These are phyloP conservation scores for Stentor roeselii DNA, from an alignment of 73 alveolate species.

Conservation along the genomic window DNA sequence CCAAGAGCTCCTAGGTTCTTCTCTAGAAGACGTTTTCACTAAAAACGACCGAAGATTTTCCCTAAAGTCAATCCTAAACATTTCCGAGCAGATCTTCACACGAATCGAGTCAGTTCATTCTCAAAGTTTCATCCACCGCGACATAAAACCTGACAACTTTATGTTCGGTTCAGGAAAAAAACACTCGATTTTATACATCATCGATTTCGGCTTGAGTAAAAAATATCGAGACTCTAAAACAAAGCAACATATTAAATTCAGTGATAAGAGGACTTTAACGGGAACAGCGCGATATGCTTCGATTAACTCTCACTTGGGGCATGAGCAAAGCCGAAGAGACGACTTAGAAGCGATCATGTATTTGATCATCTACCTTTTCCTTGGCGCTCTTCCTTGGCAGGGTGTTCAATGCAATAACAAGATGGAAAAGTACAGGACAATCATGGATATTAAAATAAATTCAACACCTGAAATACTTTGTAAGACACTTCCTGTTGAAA, in stretches of 20 bases:
- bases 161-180: slow-evolving; percentile 48
- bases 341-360: slow-evolving; percentile 59
- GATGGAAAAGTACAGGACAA: slow-evolving; percentile 50
- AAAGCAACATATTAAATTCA: slow-evolving; percentile 57
- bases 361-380: slow-evolving; percentile 50
- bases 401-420: slow-evolving; percentile 49
- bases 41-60: slow-evolving; percentile 34
- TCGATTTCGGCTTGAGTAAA: slow-evolving; percentile 75
- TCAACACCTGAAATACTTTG: slow-evolving; percentile 41
- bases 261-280: slow-evolving; percentile 64
- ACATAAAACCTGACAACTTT: slow-evolving; percentile 70
- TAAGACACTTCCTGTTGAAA: slow-evolving; percentile 49
- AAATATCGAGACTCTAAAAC: slow-evolving; percentile 41
- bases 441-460: slow-evolving; percentile 41
- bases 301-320: slow-evolving; percentile 68
- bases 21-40: slow-evolving; percentile 55
- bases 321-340: slow-evolving; percentile 65
- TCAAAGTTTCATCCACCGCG: slow-evolving; percentile 56
- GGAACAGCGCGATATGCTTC: slow-evolving; percentile 85
- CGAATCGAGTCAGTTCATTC: slow-evolving; percentile 60
- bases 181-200: slow-evolving; percentile 43
- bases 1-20: slow-evolving; percentile 65
- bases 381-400: slow-evolving; percentile 77
- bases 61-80: slow-evolving; percentile 40
- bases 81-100: slow-evolving; percentile 42